Percentiles rank a stretch among this genome's conserved stretches.
Evolutionary conservation across 495 filamentous ascomycete genomes (phyloP).

Genomic region (Tuber borchii): DNA sequence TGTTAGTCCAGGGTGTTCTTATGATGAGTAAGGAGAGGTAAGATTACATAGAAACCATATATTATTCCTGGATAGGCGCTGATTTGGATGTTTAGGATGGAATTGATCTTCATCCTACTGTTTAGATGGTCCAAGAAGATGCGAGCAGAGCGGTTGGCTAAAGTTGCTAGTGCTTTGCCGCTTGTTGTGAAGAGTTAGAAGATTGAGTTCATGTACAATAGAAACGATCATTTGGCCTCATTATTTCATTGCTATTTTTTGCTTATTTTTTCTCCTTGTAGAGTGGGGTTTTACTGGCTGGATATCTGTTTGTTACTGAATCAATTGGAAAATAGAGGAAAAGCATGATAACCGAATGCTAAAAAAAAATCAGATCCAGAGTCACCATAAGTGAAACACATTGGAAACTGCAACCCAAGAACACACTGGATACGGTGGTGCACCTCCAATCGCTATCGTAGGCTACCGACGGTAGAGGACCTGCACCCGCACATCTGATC

Average conservation of each 20-base stretch:
- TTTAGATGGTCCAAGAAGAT: slow-evolving; percentile 72
- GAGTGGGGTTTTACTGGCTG: background rate
- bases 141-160: slow-evolving; percentile 60
- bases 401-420: background rate
- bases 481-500: background rate
- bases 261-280: background rate
- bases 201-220: background rate
- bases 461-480: background rate
- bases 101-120: slow-evolving; percentile 79
- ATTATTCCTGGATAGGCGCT: background rate
- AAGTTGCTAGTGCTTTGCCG: slow-evolving; percentile 46
- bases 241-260: background rate
- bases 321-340: background rate
- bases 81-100: slow-evolving; percentile 53
- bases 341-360: background rate
- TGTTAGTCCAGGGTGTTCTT: slow-evolving; percentile 86
- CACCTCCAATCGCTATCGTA: background rate
- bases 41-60: slow-evolving; percentile 31
- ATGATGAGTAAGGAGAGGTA: slow-evolving; percentile 99
- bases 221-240: background rate
- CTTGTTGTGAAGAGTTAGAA: slow-evolving; percentile 42
- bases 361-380: background rate
- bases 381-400: background rate
- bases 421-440: background rate
- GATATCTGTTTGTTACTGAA: background rate